These are phyloP conservation scores for Xylaria sp. DNA, from an alignment of 2,329 filamentous ascomycete species.

Conservation along the genomic window DNA sequence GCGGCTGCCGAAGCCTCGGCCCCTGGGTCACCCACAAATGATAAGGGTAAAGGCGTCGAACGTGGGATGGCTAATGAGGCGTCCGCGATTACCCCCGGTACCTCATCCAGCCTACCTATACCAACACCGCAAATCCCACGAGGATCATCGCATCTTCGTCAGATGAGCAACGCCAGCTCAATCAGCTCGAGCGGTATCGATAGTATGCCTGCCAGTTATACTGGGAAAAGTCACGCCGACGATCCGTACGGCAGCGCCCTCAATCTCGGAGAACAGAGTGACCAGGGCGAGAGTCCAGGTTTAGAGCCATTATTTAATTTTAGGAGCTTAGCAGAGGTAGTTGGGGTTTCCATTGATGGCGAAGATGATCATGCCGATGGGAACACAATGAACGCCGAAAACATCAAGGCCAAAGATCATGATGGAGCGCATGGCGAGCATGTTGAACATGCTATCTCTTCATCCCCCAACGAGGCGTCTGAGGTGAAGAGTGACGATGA, in stretches of 20 bases:
- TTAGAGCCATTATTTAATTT: conserved; percentile 92
- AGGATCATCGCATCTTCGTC: conserved; percentile 77
- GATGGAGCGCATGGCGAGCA: conserved; percentile 50
- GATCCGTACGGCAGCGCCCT: conserved; percentile 66
- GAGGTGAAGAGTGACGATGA: conserved; percentile 29
- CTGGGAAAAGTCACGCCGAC: conserved; percentile 53
- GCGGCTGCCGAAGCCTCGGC: conserved; percentile 49
- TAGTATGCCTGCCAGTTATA: conserved; percentile 67
- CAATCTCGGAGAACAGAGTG: conserved; percentile 60
- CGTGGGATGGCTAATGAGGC: conserved; percentile 53
- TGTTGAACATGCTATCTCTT: conserved; percentile 47
- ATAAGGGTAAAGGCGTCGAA: conserved; percentile 79
- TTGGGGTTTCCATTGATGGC: conserved; percentile 71
- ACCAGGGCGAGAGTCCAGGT: conserved; percentile 62
- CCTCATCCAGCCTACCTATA: conserved; percentile 57
- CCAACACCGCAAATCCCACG: conserved; percentile 62
- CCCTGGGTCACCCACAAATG: conserved; percentile 53
- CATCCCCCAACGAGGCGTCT: conserved; percentile 29
- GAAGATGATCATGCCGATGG: conserved; percentile 41
- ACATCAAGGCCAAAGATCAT: conserved; percentile 51
- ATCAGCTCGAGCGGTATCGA: conserved; percentile 81
- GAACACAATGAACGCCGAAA: conserved; percentile 41
- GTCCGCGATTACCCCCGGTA: conserved; percentile 49
- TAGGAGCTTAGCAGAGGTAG: conserved; percentile 84
- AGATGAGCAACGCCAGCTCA: conserved; percentile 89